Base-by-base conservation (phyloP, 164 flowering plant species). In the Aristolochia californica region DNA sequence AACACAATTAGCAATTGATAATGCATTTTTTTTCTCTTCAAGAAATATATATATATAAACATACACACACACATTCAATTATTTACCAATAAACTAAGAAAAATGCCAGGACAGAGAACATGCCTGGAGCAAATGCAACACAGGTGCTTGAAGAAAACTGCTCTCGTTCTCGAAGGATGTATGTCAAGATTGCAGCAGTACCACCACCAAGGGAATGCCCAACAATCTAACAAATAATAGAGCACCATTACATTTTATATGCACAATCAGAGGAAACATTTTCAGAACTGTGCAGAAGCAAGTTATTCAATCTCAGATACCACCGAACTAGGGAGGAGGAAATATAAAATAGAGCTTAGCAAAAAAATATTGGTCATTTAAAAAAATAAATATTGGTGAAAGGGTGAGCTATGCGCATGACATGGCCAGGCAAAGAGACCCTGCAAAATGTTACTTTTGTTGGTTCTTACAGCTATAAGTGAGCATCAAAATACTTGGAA, bases 191-290 rank as follows among this genome's bases (percentile, higher is more conserved):
- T 21, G 99, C 95, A 69, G 97, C 99, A 56, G 97, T 90, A 51
- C 99, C 99, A 63, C 97, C 99, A 66, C 99, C 99, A 40, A 94
- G 85, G 18, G 99, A 94, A 71, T 90, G 99, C 53, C 97, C 97
- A 62, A 94, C 84, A 65, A 90, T 73, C 99, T 93, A 74, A 50
- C 17, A 49, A 51, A 22, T 67, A 54, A 51, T 47, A 45, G 14
- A 57, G 51, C 44, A 20, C 7, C 40, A 34, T n/a, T 9, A 34
- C 18, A 10, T 47, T 48, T 48, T 27, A 60, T 47, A 59, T 26
- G 10, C 67, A 91, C 98, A 47, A 1, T 2, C 5, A 34, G 40
- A 34, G 10, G 7, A 2, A 28, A 28, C 3, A 28, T 28, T 28
- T 28, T 7, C 3, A 7, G 7, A 34, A 34, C 40, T 34, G 10